Evolutionary conservation across 1,284 basidiomycete species (phyloP), one percentile per base, ranked within the genome.

Genomic region (Melampsora occidentalis): DNA sequence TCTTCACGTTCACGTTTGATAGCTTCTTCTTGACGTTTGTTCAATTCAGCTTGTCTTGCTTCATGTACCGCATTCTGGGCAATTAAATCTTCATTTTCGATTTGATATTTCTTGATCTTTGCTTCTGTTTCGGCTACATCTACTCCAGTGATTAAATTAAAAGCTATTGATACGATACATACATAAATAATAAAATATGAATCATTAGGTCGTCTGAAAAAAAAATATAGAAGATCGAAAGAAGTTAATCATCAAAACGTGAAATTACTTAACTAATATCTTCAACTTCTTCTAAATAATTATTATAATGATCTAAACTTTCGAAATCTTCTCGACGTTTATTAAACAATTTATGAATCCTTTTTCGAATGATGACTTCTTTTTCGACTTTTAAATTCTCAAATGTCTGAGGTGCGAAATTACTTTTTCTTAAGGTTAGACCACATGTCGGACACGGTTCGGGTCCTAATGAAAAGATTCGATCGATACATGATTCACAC

Each of bases 401-500:
- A 80, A 99, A 99, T 0, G 95, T 98, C 84, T 98, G 97, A 3
- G 93, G 92, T 25, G 90, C 91, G 82, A 99, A 99, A 33, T 94
- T 93, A 59, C 93, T 87, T 83, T 98, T 99, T 42, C 97, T 87
- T 71, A 97, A 86, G n/a, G 91, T 89, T 80, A 90, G 91, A 69
- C 88, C 88, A 83, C 97, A 99, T 78, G 93, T 90, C 14, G 97
- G 97, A 86, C 97, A 99, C 7, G 94, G 93, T 16, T 94, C 95
- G 0, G 97, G 96, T 4, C 97, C 96, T 1, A 98, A 88, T 0
- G 94, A 95, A 83, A 97, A 99, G 64, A 99, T 84, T 9, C 95
- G 89, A 83, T 99, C 97, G 81, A 99, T 97, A 83, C 97, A 99
- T 1, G 91, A 93, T 85, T 97, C 94, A 84, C 94, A 97, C 91